A percentile compares a stretch with the other conserved stretches of the same genome.
phyloP scores from a whole-genome alignment of 805 yeast genomes.

The Sugiyamaella floridensis region DNA sequence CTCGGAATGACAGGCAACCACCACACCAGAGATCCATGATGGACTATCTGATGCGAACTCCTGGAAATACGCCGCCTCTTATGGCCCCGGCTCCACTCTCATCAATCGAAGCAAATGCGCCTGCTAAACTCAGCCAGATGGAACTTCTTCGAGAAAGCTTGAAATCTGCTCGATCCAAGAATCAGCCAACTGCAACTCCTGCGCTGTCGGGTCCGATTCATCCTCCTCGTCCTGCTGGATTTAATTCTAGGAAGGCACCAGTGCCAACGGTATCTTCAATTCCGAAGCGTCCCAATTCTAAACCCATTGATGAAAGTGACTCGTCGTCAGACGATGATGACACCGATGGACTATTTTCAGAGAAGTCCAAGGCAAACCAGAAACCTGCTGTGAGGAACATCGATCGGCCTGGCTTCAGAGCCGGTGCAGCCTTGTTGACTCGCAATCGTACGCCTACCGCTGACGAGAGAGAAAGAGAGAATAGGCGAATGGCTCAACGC shows the following conservation, averaged over 20 bases:
- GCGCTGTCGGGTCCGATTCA: constrained; percentile 22
- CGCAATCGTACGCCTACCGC: constrained; percentile 3
- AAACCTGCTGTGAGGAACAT: constrained; percentile 7
- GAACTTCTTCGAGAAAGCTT: constrained; percentile 20
- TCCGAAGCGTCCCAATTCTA: constrained; percentile 5
- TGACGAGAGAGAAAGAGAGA: constrained; percentile 48
- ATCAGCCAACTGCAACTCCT: constrained; percentile 1
- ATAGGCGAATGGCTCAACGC: constrained; percentile 70
- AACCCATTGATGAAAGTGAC: constrained; percentile 19
- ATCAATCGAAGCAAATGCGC: constrained; percentile 8
- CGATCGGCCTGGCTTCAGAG: constrained; percentile 10
- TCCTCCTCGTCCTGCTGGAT: constrained; percentile 47
- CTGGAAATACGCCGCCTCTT: constrained; percentile 11
- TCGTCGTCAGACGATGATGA: constrained; percentile 34
- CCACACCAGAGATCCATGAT: constrained; percentile 1
- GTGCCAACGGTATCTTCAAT: background rate
- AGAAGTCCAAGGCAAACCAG: constrained; percentile 28
- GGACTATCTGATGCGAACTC: constrained; percentile 1
- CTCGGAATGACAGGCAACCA: background rate
- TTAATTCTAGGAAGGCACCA: constrained; percentile 30
- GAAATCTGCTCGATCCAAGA: constrained; percentile 10
- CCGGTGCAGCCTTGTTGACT: background rate
- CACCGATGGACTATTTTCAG: constrained; percentile 34
- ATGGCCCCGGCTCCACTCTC: background rate
- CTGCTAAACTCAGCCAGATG: constrained; percentile 8